phyloP scores from a whole-genome alignment of 306 rosid genomes.

The Prunus davidiana region DNA sequence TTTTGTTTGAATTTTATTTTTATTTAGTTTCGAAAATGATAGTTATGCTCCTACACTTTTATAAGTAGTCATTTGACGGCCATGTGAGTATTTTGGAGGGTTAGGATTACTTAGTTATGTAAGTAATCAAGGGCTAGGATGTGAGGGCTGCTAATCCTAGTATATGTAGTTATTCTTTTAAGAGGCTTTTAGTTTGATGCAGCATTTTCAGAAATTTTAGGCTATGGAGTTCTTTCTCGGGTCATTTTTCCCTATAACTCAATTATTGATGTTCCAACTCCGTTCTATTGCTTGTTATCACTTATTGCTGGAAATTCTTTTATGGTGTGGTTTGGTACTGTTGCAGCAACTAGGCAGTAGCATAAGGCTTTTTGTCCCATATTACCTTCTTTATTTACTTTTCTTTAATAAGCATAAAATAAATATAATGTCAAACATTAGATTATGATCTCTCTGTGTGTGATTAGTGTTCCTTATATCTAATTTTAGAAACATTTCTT shows the following conservation, averaged over 20 bases:
- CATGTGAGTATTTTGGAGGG: background rate
- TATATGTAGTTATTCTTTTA: background rate
- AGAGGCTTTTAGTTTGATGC: background rate
- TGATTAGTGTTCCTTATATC: background rate
- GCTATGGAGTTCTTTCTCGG: background rate
- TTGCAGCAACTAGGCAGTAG: background rate
- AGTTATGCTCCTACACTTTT: background rate
- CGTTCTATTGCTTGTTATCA: background rate
- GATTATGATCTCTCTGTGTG: background rate
- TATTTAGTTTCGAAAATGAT: background rate
- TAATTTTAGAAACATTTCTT: slow-evolving; percentile 8
- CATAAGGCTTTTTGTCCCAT: background rate
- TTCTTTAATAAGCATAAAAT: background rate
- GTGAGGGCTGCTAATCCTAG: background rate
- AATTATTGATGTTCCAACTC: background rate
- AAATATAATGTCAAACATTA: background rate
- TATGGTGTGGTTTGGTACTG: background rate
- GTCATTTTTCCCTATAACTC: background rate
- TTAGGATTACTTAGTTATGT: background rate
- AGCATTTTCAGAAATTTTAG: background rate
- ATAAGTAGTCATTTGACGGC: background rate
- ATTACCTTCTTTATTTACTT: background rate
- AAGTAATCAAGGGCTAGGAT: background rate
- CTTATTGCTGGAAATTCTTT: background rate
- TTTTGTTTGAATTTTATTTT: background rate